Percentiles rank a stretch among this genome's conserved stretches.
Conservation (phyloP, 2,329 filamentous ascomycete species). For the Sporothrix protearum region DNA sequence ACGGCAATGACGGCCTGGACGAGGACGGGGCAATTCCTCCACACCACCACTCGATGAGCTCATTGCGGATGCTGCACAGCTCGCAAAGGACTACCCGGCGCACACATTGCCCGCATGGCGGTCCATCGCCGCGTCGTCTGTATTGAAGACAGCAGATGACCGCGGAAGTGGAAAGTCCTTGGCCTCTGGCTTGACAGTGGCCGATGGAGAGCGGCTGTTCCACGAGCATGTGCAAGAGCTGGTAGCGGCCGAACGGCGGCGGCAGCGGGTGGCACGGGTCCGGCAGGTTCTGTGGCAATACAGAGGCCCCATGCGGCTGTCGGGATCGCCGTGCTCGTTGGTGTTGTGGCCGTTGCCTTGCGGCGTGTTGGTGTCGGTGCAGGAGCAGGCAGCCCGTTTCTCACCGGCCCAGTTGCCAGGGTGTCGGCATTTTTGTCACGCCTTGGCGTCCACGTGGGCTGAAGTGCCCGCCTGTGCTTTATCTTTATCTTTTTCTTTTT, state of each 20-base stretch:
- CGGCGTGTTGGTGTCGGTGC: slow-evolving; percentile 43
- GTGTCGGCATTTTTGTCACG: slow-evolving; percentile 29
- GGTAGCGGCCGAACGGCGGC: slow-evolving; percentile 57
- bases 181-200: slow-evolving; percentile 54
- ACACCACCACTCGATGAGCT: slow-evolving; percentile 70
- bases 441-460: slow-evolving; percentile 16
- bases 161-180: slow-evolving; percentile 32
- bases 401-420: slow-evolving; percentile 23
- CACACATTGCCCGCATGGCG: slow-evolving; percentile 68
- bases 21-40: slow-evolving; percentile 58
- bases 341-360: slow-evolving; percentile 64
- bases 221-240: slow-evolving; percentile 68
- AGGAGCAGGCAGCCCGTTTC: slow-evolving; percentile 27
- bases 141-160: slow-evolving; percentile 75
- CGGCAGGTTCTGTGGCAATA: slow-evolving; percentile 54
- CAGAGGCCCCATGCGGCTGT: slow-evolving; percentile 60
- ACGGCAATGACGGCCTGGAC: slow-evolving; percentile 63
- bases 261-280: slow-evolving; percentile 46
- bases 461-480: background rate
- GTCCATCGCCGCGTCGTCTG: slow-evolving; percentile 69
- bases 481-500: background rate
- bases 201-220: slow-evolving; percentile 67
- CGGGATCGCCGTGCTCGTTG: slow-evolving; percentile 64
- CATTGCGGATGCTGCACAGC: slow-evolving; percentile 59
- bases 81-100: slow-evolving; percentile 68